A percentile compares a stretch with the other conserved stretches of the same genome.
Evolutionary conservation across 1,284 basidiomycete species (phyloP).

Genomic region (Pisolithus thermaeus): DNA sequence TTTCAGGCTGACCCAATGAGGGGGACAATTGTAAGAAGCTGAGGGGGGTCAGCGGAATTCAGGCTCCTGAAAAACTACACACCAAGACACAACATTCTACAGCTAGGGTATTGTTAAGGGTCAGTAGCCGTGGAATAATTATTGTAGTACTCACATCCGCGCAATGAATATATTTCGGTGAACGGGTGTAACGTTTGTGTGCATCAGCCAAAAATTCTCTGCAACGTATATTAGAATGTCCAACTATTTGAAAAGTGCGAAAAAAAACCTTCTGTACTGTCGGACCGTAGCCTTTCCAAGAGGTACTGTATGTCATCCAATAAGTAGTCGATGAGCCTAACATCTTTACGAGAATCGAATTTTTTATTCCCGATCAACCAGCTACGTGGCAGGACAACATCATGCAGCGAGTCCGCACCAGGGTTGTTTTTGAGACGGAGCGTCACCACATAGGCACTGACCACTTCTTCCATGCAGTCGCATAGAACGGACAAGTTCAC

Average conservation of each 20-base stretch:
- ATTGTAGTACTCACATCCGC: slow-evolving; percentile 18
- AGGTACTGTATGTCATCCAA: slow-evolving; percentile 11
- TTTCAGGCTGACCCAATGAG: not conserved
- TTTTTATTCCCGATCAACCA: slow-evolving; percentile 35
- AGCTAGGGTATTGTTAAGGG: slow-evolving; percentile 13
- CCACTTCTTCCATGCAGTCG: slow-evolving; percentile 40
- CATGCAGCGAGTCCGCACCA: slow-evolving; percentile 26
- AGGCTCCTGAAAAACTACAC: not conserved
- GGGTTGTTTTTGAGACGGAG: slow-evolving; percentile 16
- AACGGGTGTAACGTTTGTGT: slow-evolving; percentile 17
- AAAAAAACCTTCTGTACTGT: slow-evolving; percentile 10
- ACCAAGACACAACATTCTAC: slow-evolving; percentile 23
- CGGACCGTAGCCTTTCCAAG: slow-evolving; percentile 13
- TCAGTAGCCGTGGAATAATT: not conserved
- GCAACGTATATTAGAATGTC: not conserved
- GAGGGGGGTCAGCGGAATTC: not conserved
- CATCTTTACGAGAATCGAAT: slow-evolving; percentile 3
- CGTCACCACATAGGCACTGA: slow-evolving; percentile 33
- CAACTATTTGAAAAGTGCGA: not conserved
- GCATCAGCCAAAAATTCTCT: slow-evolving; percentile 15
- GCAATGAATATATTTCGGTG: slow-evolving; percentile 20
- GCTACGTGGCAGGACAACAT: slow-evolving; percentile 41
- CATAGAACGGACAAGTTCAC: slow-evolving; percentile 42
- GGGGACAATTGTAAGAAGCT: slow-evolving; percentile 19
- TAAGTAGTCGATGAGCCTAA: slow-evolving; percentile 6